These are phyloP conservation scores for Bruguiera hainesii DNA, from an alignment of 441 rosid species.

Conservation along the genomic window DNA sequence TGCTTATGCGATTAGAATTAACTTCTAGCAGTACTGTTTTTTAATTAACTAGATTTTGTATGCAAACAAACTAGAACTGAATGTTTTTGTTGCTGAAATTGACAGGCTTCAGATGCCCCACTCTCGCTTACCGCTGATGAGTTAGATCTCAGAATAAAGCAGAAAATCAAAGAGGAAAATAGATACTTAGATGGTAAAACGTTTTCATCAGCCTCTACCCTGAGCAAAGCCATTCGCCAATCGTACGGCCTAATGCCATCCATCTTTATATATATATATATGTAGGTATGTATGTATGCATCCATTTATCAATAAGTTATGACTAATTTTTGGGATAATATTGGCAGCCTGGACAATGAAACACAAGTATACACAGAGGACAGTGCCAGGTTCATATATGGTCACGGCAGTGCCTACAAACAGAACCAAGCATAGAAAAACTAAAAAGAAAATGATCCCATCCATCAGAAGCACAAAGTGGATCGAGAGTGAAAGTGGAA, in stretches of 20 bases:
- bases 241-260: constrained; percentile 32
- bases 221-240: constrained; percentile 52
- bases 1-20: too few species aligned
- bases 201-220: constrained; percentile 44
- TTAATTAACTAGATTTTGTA: too few species aligned
- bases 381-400: constrained; percentile 60
- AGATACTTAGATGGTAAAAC: constrained; percentile 54
- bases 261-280: background rate
- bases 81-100: background rate
- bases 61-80: too few species aligned
- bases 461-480: constrained; percentile 7
- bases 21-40: too few species aligned
- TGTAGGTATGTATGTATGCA: too few species aligned
- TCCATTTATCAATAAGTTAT: background rate
- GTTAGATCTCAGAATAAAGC: constrained; percentile 42
- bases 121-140: constrained; percentile 40
- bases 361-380: constrained; percentile 64
- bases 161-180: constrained; percentile 49
- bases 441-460: constrained; percentile 13
- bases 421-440: constrained; percentile 27
- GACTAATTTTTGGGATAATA: background rate
- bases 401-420: constrained; percentile 42
- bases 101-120: constrained; percentile 56
- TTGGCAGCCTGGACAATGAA: constrained; percentile 49
- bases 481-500: constrained; percentile 16